phyloP scores from a whole-genome alignment of 176 grass and related monocot species.

The Areca catechu region DNA sequence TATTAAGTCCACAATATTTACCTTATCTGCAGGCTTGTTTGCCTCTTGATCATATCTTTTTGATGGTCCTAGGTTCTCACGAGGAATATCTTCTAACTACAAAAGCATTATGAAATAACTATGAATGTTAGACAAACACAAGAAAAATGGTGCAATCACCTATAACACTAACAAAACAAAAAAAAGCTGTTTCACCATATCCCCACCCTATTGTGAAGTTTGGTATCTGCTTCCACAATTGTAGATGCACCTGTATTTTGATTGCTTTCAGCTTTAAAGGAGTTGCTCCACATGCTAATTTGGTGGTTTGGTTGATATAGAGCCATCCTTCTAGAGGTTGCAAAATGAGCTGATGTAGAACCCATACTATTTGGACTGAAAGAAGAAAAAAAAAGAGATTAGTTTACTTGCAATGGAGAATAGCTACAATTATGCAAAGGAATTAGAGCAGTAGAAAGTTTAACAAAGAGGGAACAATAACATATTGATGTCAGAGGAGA shows the following conservation, averaged over 20 bases:
- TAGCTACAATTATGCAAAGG: no score
- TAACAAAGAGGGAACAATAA: no score
- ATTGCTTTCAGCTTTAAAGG: conserved; percentile 52
- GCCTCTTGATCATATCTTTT: conserved; percentile 46
- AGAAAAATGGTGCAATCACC: conserved; percentile 6
- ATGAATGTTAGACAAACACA: not conserved
- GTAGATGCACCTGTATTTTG: conserved; percentile 62
- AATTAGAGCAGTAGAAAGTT: no score
- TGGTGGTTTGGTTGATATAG: conserved; percentile 45
- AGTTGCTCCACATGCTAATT: conserved; percentile 51
- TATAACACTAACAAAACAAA: no score
- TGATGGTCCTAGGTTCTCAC: conserved; percentile 22
- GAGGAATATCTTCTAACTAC: conserved; percentile 43
- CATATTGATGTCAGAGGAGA: no score
- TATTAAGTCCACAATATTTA: not conserved
- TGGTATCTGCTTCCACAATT: conserved; percentile 52
- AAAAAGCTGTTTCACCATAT: no score
- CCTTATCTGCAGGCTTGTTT: conserved; percentile 53
- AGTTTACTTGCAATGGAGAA: no score
- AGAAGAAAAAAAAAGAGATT: not conserved
- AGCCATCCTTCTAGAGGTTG: conserved; percentile 43
- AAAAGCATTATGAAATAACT: conserved; percentile 19
- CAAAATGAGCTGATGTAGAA: conserved; percentile 58
- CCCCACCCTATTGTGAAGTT: conserved; percentile 39
- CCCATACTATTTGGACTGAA: conserved; percentile 63